Base-by-base conservation (phyloP, 2,329 filamentous ascomycete genomes). In the Ophiocordyceps camponoti-saundersi region DNA sequence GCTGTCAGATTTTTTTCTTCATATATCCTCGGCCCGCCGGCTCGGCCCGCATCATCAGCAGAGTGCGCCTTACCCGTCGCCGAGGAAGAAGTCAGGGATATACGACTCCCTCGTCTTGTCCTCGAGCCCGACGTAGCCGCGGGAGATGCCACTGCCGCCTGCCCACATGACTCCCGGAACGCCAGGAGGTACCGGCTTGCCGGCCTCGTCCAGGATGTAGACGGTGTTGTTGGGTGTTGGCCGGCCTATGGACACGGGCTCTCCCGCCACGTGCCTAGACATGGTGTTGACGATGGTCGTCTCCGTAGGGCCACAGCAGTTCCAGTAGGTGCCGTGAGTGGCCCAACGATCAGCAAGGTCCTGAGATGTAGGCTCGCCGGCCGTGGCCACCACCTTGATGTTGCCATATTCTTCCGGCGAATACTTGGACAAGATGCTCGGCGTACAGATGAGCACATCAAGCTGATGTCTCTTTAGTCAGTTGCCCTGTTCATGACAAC, bases 271-370 rank as follows among this genome's bases (percentile, higher is more conserved):
- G 53, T 78, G 73, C 39, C 61, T 61, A 46, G 73, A 68, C 58
- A 73, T 72, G 6, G 74, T 75, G 56, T 79, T 77, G 46, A 79
- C 65, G 45, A 79, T 75, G 1, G 71, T 78, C 15, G 73, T 72
- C 55, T 79, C 75, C 0, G 75, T 77, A 1, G 75, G 74, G 2
- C 75, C 75, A 53, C 74, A 79, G 52, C 72, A 70, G 58, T 78
- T 79, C 64, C 62, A 73, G 54, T 73, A 72, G 8, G 61, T 66
- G 23, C 62, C 65, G 46, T 67, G 58, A 3, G 64, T 60, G 15
- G 72, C 69, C 75, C 74, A 78, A 30, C 70, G 60, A 51, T 78
- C 73, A 6, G 74, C 74, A n/a, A 79, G 62, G 42, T 58, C 53
- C 54, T 67, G 62, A 7, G 63, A 61, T 11, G 66, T 73, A 6